Evolutionary conservation across 331 rosid genomes (phyloP), one percentile per base, ranked within the genome.

Genomic region (Dryas integrifolia): DNA sequence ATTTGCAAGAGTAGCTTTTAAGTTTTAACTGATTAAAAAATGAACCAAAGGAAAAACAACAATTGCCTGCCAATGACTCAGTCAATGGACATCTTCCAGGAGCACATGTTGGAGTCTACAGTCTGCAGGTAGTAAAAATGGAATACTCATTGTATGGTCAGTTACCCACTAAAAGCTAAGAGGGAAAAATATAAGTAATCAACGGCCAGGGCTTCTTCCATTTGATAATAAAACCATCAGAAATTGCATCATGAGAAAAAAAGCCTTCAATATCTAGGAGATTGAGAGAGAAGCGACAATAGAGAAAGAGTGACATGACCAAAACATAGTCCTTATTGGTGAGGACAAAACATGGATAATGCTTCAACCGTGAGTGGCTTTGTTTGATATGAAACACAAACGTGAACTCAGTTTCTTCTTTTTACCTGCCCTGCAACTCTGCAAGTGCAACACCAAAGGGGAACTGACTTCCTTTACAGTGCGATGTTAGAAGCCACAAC

Each of bases 281-380:
- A 41, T 9, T 40, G 50, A 48, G 3, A 68, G 9, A n/a, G 61
- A 39, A 49, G 64, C 46, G 62, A 9, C 11, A 44, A 59, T 38
- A 70, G 58, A 83, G 80, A 67, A 67, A 74, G 81, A 75, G 48
- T 83, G 88, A 75, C 75, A 69, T 74, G 62, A 77, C 60, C 85
- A 41, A 58, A 70, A 41, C 61, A 76, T 35, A 66, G 79, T 61
- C 74, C 67, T 72, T 70, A 85, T 81, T 82, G 88, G 71, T 78
- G 83, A 87, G 69, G 92, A 89, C 94, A 86, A 85, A 83, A 78
- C 82, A 88, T 67, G 81, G 69, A 70, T 63, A 85, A 79, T 81
- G 80, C 81, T 85, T 81, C 51, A 67, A 82, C 76, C 67, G 30
- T 72, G 83, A 71, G 74, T 69, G 90, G 82, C 84, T 90, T 82